These are phyloP conservation scores for Solanum stenotomum DNA, from an alignment of 257 asterid species.

Conservation along the genomic window DNA sequence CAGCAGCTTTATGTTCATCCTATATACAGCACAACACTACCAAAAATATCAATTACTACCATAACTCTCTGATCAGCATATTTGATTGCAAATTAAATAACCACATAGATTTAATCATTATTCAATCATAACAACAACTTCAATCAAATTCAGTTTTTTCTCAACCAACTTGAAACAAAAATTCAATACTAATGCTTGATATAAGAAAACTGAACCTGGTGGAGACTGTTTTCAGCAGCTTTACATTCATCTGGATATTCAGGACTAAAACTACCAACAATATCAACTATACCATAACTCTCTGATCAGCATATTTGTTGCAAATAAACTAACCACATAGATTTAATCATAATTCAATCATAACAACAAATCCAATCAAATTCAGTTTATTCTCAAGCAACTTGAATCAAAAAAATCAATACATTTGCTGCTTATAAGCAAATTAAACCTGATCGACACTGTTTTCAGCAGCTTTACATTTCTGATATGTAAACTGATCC, in stretches of 20 bases:
- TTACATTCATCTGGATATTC: conserved; percentile 39
- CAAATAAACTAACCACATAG: not conserved
- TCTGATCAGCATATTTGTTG: not conserved
- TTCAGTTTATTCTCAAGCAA: not conserved
- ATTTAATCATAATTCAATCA: not conserved
- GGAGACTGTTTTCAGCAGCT: conserved; percentile 75
- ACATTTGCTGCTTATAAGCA: not conserved
- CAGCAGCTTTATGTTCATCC: conserved; percentile 73
- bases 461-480: not conserved
- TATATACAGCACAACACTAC: not conserved
- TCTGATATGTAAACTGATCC: not conserved
- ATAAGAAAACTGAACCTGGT: conserved; percentile 37
- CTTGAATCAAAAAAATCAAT: not conserved
- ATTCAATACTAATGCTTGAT: not conserved
- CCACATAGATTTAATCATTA: not conserved
- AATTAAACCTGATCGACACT: conserved; percentile 41
- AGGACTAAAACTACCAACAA: not conserved
- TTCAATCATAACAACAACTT: not conserved
- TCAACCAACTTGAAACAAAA: not conserved
- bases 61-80: not conserved
- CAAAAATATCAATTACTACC: not conserved
- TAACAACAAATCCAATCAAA: not conserved
- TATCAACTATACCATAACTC: not conserved
- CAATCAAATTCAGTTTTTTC: not conserved
- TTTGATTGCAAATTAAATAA: not conserved